These are phyloP conservation scores for Boletus barrowsii DNA, from an alignment of 768 basidiomycete genomes.

Conservation along the genomic window DNA sequence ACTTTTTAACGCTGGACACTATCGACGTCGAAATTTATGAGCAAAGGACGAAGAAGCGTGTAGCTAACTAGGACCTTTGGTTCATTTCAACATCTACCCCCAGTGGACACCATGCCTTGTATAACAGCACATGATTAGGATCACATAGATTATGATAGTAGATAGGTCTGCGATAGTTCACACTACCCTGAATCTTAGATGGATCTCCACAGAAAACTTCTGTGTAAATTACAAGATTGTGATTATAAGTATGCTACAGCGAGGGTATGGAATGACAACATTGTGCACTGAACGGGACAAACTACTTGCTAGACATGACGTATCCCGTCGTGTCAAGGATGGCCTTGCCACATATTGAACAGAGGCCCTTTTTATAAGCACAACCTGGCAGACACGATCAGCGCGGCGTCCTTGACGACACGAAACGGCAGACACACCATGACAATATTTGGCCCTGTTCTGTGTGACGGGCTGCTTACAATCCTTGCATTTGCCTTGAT, in stretches of 20 bases:
- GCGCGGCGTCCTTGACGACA: background rate
- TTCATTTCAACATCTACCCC: background rate
- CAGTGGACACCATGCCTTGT: slow-evolving; percentile 2
- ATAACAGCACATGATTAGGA: background rate
- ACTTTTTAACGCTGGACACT: slow-evolving; percentile 81
- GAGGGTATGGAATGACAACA: slow-evolving; percentile 19
- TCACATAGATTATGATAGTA: background rate
- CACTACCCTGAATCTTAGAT: background rate
- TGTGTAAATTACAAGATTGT: slow-evolving; percentile 11
- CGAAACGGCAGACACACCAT: slow-evolving; percentile 49
- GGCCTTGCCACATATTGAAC: slow-evolving; percentile 84
- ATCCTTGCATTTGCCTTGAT: slow-evolving; percentile 83
- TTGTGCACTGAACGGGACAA: background rate
- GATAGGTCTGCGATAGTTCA: too few species aligned
- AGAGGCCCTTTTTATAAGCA: slow-evolving; percentile 83
- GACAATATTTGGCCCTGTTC: slow-evolving; percentile 86
- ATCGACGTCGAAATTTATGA: slow-evolving; percentile 85
- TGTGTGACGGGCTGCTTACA: slow-evolving; percentile 83
- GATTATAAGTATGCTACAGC: slow-evolving; percentile 14
- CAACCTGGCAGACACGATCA: slow-evolving; percentile 51
- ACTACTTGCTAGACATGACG: slow-evolving; percentile 79
- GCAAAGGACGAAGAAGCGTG: slow-evolving; percentile 38
- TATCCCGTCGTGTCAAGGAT: slow-evolving; percentile 83
- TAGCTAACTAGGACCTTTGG: slow-evolving; percentile 20
- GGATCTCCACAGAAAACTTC: background rate